Percentiles rank a stretch among this genome's conserved stretches.
Evolutionary conservation across 306 rosid genomes (phyloP).

Genomic region (Gynostemma pentaphyllum): DNA sequence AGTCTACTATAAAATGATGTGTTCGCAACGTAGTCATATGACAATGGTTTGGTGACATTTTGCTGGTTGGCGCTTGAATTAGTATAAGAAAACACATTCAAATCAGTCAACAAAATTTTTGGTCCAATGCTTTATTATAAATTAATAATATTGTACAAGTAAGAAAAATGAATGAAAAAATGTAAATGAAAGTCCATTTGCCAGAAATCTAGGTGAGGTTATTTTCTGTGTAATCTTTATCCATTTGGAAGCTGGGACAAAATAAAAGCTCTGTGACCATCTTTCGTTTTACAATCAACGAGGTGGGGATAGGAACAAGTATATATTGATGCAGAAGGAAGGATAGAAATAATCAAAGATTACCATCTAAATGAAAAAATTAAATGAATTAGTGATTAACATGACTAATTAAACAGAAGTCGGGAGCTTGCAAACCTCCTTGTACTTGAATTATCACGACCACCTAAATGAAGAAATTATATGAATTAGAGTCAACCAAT

Average conservation of each 20-base stretch:
- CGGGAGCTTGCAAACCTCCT: conserved; percentile 20
- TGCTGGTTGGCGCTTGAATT: not conserved
- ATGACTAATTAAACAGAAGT: not conserved
- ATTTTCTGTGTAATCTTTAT: not conserved
- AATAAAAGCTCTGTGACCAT: not conserved
- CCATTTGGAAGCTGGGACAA: not conserved
- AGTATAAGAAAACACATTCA: not conserved
- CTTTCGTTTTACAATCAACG: not conserved
- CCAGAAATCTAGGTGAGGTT: not conserved
- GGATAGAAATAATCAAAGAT: no score
- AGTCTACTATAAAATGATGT: not conserved
- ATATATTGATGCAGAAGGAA: no score
- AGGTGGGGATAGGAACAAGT: not conserved
- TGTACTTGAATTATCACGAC: conserved; percentile 8
- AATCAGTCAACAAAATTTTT: not conserved
- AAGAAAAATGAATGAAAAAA: not conserved
- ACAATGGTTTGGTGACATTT: not conserved
- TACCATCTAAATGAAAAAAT: no score
- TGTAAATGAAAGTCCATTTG: not conserved
- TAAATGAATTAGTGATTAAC: no score
- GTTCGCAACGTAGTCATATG: not conserved
- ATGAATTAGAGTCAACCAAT: not conserved
- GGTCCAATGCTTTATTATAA: not conserved
- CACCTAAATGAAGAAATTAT: conserved; percentile 13
- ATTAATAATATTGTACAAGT: not conserved